Conservation (phyloP, 345 rosid genomes). For the Eucalyptus microcorys region DNA sequence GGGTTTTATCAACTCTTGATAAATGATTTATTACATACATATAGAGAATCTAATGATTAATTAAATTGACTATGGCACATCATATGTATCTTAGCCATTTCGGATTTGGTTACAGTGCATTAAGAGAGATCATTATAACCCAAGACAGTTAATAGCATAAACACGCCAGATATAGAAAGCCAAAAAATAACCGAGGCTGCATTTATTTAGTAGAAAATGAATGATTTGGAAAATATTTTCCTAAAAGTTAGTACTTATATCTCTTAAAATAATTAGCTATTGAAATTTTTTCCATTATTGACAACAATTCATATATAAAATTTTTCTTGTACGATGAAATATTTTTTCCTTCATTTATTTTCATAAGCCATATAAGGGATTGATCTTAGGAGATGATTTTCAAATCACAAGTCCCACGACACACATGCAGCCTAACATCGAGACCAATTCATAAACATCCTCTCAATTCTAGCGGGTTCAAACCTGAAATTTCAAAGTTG, state of each 20-base stretch:
- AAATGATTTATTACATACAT: neutral
- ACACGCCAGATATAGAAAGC: neutral
- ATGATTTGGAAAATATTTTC: neutral
- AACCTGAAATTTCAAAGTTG: neutral
- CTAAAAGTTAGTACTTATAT: no score
- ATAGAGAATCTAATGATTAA: neutral
- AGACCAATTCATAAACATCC: neutral
- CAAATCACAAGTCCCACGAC: neutral
- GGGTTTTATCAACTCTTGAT: neutral
- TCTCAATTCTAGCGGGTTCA: neutral
- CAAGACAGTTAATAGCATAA: neutral
- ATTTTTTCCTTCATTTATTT: neutral
- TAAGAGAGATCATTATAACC: neutral
- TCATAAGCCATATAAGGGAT: neutral
- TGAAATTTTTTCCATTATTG: neutral
- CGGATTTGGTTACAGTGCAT: neutral
- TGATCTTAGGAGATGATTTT: neutral
- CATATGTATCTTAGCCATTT: neutral
- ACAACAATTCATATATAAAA: no score
- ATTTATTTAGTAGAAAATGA: neutral
- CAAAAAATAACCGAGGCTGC: neutral
- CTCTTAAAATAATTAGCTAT: no score
- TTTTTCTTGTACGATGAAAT: accelerated
- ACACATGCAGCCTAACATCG: neutral
- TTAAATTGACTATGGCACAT: neutral